These are phyloP conservation scores for Sextonia rubra DNA, from an alignment of 164 flowering plant genomes.

Conservation along the genomic window DNA sequence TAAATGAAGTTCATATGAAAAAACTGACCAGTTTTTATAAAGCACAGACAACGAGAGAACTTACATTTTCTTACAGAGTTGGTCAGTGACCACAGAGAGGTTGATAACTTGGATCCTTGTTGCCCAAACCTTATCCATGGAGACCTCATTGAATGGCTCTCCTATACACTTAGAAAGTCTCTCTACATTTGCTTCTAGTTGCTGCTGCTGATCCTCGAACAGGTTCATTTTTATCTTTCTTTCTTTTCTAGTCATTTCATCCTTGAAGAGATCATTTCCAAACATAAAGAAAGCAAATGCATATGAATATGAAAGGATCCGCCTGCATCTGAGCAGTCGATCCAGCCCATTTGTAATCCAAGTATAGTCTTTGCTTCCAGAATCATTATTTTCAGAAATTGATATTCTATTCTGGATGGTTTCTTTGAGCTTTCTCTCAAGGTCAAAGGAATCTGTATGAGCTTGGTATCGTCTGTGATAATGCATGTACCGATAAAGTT, in stretches of 20 bases:
- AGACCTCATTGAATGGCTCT: constrained; percentile 30
- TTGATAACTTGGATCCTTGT: constrained; percentile 45
- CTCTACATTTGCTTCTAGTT: constrained; percentile 52
- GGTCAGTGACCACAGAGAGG: constrained; percentile 34
- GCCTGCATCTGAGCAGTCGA: constrained; percentile 52
- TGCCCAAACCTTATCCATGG: constrained; percentile 27
- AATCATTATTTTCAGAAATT: constrained; percentile 26
- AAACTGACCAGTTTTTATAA: neutral
- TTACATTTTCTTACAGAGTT: constrained; percentile 47
- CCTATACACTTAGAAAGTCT: constrained; percentile 43
- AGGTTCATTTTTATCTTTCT: constrained; percentile 41
- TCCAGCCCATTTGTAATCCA: constrained; percentile 50
- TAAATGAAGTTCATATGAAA: neutral
- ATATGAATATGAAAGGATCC: constrained; percentile 51
- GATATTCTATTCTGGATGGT: constrained; percentile 28
- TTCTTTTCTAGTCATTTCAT: constrained; percentile 39
- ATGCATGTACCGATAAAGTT: constrained; percentile 52
- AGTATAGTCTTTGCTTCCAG: constrained; percentile 31
- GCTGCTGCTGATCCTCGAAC: constrained; percentile 64
- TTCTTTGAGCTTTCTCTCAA: constrained; percentile 39
- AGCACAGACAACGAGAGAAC: constrained; percentile 2
- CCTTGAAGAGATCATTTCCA: constrained; percentile 47
- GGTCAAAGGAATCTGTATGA: constrained; percentile 47
- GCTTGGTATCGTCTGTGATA: constrained; percentile 50
- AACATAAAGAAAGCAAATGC: constrained; percentile 66